phyloP scores from a whole-genome alignment of 2,329 filamentous ascomycete genomes.

The Apiospora phragmitis region DNA sequence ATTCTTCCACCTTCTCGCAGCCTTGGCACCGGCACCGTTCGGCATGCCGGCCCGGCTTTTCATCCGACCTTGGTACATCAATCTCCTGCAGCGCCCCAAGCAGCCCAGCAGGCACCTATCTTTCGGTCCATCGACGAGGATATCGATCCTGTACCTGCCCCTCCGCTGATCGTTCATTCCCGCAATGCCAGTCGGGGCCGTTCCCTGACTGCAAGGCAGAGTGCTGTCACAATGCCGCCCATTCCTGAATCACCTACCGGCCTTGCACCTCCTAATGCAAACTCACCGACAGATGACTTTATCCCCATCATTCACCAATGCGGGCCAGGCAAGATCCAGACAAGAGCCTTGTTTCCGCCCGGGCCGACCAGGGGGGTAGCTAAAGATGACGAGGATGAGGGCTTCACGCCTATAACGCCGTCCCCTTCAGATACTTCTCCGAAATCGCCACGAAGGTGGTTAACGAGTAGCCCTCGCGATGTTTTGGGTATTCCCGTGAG shows the following conservation, averaged over 20 bases:
- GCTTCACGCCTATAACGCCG: constrained; percentile 30
- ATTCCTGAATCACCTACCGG: constrained; percentile 15
- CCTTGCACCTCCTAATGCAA: neutral
- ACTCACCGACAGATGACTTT: neutral
- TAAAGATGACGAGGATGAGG: constrained; percentile 23
- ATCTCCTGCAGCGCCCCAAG: constrained; percentile 21
- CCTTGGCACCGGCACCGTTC: constrained; percentile 13
- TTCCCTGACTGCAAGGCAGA: constrained; percentile 11
- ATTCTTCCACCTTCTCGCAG: neutral
- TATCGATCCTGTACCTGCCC: constrained; percentile 20
- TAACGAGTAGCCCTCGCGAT: constrained; percentile 25
- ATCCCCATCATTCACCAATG: constrained; percentile 20
- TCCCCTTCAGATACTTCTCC: constrained; percentile 24
- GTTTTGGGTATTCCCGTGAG: constrained; percentile 31
- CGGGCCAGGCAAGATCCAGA: constrained; percentile 18
- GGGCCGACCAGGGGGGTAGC: constrained; percentile 15
- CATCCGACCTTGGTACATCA: constrained; percentile 18
- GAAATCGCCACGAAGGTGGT: constrained; percentile 7
- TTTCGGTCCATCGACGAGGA: constrained; percentile 25
- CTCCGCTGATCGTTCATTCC: constrained; percentile 20
- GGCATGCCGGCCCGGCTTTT: constrained; percentile 19
- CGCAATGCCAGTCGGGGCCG: constrained; percentile 10
- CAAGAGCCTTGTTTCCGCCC: constrained; percentile 21
- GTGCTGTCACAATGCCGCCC: constrained; percentile 15
- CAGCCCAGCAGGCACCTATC: constrained; percentile 20